These are phyloP conservation scores for Alternaria gansuensis DNA, from an alignment of 2,329 filamentous ascomycete genomes.

Conservation along the genomic window DNA sequence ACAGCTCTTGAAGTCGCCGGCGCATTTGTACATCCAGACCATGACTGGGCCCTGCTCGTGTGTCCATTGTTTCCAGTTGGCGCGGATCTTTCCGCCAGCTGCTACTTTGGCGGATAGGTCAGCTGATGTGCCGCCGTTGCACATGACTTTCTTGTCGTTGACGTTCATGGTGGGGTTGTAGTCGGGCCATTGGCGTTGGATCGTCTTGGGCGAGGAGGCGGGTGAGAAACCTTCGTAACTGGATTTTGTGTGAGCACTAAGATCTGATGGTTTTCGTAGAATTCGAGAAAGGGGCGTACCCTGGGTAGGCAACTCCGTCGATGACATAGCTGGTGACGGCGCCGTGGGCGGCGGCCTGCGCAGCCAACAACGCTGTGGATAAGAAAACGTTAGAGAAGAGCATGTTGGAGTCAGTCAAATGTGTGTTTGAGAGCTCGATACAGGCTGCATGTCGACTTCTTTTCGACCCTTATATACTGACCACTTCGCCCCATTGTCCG, in stretches of 20 bases:
- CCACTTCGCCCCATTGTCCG: not conserved
- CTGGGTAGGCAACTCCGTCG: slow-evolving; percentile 46
- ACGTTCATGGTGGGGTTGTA: slow-evolving; percentile 65
- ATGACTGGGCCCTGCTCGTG: slow-evolving; percentile 67
- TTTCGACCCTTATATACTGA: slow-evolving; percentile 30
- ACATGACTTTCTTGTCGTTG: slow-evolving; percentile 62
- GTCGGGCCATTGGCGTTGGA: slow-evolving; percentile 66
- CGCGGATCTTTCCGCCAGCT: slow-evolving; percentile 62
- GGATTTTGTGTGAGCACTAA: slow-evolving; percentile 47
- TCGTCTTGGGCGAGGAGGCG: slow-evolving; percentile 59
- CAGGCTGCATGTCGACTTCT: not conserved
- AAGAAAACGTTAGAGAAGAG: slow-evolving; percentile 50
- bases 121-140: slow-evolving; percentile 60
- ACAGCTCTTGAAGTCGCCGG: slow-evolving; percentile 58
- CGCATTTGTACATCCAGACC: slow-evolving; percentile 64
- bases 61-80: slow-evolving; percentile 67
- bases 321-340: slow-evolving; percentile 51
- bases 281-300: slow-evolving; percentile 22
- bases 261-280: slow-evolving; percentile 26
- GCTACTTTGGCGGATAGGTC: slow-evolving; percentile 58
- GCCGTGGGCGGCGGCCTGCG: slow-evolving; percentile 48
- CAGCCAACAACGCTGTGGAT: slow-evolving; percentile 42
- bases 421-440: slow-evolving; percentile 1
- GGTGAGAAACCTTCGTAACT: slow-evolving; percentile 65
- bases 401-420: slow-evolving; percentile 42